These are phyloP conservation scores for Lachnellula hyalina DNA, from an alignment of 2,329 filamentous ascomycete species.

Conservation along the genomic window DNA sequence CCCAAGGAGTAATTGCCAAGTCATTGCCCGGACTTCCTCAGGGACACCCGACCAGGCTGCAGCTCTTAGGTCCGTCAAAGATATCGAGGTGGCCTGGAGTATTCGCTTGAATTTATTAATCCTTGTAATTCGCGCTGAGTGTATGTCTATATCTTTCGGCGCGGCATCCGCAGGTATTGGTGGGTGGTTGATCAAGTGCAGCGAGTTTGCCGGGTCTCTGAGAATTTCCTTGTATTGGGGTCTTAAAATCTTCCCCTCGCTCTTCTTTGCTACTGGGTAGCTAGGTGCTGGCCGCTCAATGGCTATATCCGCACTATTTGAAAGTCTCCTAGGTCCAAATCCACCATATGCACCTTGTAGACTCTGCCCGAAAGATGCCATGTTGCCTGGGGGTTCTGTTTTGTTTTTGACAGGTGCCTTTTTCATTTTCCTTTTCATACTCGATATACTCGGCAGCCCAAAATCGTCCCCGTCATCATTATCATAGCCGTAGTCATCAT, in stretches of 20 bases:
- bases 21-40: slow-evolving; percentile 93
- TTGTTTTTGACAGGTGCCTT: slow-evolving; percentile 23
- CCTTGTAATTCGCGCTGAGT: slow-evolving; percentile 80
- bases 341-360: slow-evolving; percentile 34
- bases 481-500: slow-evolving; percentile 71
- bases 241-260: slow-evolving; percentile 88
- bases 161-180: slow-evolving; percentile 66
- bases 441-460: slow-evolving; percentile 85
- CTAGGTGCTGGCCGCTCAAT: slow-evolving; percentile 77
- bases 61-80: slow-evolving; percentile 74
- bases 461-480: slow-evolving; percentile 92
- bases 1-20: slow-evolving; percentile 94
- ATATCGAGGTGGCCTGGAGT: slow-evolving; percentile 85
- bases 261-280: slow-evolving; percentile 85
- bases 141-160: slow-evolving; percentile 77
- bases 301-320: slow-evolving; percentile 89
- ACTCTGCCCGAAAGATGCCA: slow-evolving; percentile 34
- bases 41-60: slow-evolving; percentile 93
- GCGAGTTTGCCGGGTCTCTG: slow-evolving; percentile 80
- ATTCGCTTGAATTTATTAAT: slow-evolving; percentile 99
- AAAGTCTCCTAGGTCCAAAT: slow-evolving; percentile 52
- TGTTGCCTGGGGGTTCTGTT: slow-evolving; percentile 13
- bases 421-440: slow-evolving; percentile 72
- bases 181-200: slow-evolving; percentile 90
- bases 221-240: slow-evolving; percentile 98